A percentile compares a stretch with the other conserved stretches of the same genome.
Conservation (phyloP, 129 eudicot species). For the Escallonia rubra region DNA sequence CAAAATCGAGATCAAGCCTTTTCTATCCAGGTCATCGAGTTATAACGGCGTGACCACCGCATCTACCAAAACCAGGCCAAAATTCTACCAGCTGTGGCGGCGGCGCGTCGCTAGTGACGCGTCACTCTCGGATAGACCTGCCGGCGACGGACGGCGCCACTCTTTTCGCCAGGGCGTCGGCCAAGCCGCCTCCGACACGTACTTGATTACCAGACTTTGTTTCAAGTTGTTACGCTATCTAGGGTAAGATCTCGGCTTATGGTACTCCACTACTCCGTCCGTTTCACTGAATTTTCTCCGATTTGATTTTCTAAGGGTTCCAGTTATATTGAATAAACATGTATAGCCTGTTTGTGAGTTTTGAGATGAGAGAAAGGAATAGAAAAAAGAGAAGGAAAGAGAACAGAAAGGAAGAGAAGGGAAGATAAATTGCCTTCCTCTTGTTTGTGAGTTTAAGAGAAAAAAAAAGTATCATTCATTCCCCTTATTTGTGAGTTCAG, state of each 20-base stretch:
- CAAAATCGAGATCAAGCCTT: constrained; percentile 35
- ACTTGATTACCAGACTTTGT: constrained; percentile 36
- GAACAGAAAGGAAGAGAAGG: too few relatives aligned
- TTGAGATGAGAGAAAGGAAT: too few relatives aligned
- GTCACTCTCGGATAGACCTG: constrained; percentile 22
- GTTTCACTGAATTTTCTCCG: too few relatives aligned
- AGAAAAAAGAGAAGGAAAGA: too few relatives aligned
- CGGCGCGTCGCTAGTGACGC: constrained; percentile 42
- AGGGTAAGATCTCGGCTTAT: constrained; percentile 40
- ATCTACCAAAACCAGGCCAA: constrained; percentile 1
- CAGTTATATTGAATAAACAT: too few relatives aligned
- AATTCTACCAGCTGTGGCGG: constrained; percentile 37
- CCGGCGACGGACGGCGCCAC: constrained; percentile 21
- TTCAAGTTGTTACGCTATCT: constrained; percentile 48
- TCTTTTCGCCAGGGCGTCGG: constrained; percentile 37
- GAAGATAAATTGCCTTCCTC: too few relatives aligned
- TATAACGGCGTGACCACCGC: constrained; percentile 15
- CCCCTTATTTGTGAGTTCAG: too few relatives aligned
- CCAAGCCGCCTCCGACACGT: constrained; percentile 39
- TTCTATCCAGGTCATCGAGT: constrained; percentile 48
- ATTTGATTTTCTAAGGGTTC: too few relatives aligned
- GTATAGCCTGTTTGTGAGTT: too few relatives aligned
- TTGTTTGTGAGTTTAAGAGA: too few relatives aligned
- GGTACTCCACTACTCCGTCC: too few relatives aligned
- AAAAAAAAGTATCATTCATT: too few relatives aligned